These are phyloP conservation scores for Diaporthe sp. DNA, from an alignment of 2,329 filamentous ascomycete genomes.

Conservation along the genomic window DNA sequence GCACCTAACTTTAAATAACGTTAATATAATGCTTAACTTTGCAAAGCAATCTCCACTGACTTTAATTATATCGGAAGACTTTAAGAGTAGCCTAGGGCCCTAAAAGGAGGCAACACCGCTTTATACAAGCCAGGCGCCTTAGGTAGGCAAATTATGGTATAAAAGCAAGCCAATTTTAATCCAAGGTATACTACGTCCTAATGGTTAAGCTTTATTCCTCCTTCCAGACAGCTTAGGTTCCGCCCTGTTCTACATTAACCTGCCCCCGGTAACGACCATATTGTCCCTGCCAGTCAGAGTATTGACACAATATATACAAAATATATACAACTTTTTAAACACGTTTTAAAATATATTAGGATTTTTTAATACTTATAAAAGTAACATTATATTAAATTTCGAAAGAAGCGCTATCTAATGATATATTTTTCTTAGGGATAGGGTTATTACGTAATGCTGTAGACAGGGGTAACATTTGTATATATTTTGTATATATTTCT, in stretches of 20 bases:
- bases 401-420: no score
- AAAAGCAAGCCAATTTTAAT: slow-evolving; percentile 20
- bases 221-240: slow-evolving; percentile 27
- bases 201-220: slow-evolving; percentile 21
- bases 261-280: neutral
- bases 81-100: neutral
- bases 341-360: no score
- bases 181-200: slow-evolving; percentile 12
- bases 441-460: no score
- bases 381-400: no score
- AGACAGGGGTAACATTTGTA: no score
- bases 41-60: neutral
- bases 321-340: no score
- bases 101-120: neutral
- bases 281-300: no score
- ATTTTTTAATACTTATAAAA: no score
- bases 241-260: slow-evolving; percentile 16
- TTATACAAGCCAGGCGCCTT: neutral
- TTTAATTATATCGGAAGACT: neutral
- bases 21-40: neutral
- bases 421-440: no score
- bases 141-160: neutral
- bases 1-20: neutral
- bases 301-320: no score
- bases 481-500: no score